A percentile compares a stretch with the other conserved stretches of the same genome.
Evolutionary conservation across 768 basidiomycete species (phyloP).

Genomic region (Naganishia vishniacii): DNA sequence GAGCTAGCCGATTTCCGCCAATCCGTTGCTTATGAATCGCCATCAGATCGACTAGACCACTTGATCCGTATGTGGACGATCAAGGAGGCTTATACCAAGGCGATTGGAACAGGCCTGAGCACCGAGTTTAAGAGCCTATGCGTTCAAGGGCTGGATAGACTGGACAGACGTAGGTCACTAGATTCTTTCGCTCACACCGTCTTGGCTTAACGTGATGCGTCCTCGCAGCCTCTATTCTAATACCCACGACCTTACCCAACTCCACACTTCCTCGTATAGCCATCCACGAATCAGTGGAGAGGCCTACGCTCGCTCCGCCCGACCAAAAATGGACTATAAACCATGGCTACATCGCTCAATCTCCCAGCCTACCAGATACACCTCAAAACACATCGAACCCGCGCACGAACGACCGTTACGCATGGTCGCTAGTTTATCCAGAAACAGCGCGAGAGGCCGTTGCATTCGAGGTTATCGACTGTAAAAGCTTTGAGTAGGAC

Average conservation of each 20-base stretch:
- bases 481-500: not conserved
- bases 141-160: not conserved
- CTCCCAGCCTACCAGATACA: not conserved
- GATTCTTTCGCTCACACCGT: not conserved
- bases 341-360: not conserved
- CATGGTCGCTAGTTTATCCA: conserved; percentile 1
- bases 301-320: not conserved
- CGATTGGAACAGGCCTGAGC: conserved; percentile 72
- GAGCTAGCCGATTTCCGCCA: not conserved
- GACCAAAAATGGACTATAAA: not conserved
- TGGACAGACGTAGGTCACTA: not conserved
- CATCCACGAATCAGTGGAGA: not conserved
- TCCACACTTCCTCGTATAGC: not conserved
- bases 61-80: conserved; percentile 85
- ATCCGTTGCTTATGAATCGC: not conserved
- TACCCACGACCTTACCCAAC: not conserved
- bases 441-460: not conserved
- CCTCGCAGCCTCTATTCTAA: not conserved
- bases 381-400: not conserved
- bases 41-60: conserved; percentile 27
- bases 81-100: conserved; percentile 88
- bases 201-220: not conserved
- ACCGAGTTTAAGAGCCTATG: conserved; percentile 69
- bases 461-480: not conserved
- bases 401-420: not conserved